Evolutionary conservation across 371 early-diverging fungal species (phyloP), one percentile per base, ranked within the genome.

Genomic region (Mucor mucedo): DNA sequence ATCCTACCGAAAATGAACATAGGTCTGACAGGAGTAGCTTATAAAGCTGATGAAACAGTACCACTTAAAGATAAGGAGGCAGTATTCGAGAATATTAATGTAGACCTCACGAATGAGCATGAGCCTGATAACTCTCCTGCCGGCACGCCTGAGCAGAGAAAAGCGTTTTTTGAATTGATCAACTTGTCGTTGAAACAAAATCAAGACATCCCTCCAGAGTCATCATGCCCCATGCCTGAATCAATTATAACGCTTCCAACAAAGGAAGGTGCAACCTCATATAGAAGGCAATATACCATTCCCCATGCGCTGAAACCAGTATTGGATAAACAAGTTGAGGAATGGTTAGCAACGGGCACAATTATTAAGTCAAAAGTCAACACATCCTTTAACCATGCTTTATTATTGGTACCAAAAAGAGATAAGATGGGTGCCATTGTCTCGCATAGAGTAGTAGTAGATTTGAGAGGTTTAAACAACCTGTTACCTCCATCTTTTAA

Each of bases 41-140:
- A 50, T 49, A 11, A 35, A 2, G 11, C 55, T 49, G 56, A 62
- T 5, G 40, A 39, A 29, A 30, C 4, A 14, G 2, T 8, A 33
- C 10, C 2, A 27, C n/a, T n/a, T n/a, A n/a, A n/a, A n/a, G n/a
- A n/a, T 5, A 44, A 53, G 1, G 7, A 40, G 4, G 10, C 4
- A 6, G 29, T 52, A 0, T 53, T 44, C 53, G 35, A 60, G 2
- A 29, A 29, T 30, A 14, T 52, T 41, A 53, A 60, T 53, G 2
- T 53, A 1, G 33, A 60, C 5, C 21, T 6, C 4, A 39, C 5
- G 5, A 35, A 48, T 11, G 27, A 49, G 13, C 28, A 50, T 39
- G 47, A 59, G 28, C 50, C 59, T 5, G 61, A 60, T 53, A 60
- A 53, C 16, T 52, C 61, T 7, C 61, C 53, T 11, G 53, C 53